Evolutionary conservation across 306 rosid species (phyloP).

Genomic region (Gillenia trifoliata): DNA sequence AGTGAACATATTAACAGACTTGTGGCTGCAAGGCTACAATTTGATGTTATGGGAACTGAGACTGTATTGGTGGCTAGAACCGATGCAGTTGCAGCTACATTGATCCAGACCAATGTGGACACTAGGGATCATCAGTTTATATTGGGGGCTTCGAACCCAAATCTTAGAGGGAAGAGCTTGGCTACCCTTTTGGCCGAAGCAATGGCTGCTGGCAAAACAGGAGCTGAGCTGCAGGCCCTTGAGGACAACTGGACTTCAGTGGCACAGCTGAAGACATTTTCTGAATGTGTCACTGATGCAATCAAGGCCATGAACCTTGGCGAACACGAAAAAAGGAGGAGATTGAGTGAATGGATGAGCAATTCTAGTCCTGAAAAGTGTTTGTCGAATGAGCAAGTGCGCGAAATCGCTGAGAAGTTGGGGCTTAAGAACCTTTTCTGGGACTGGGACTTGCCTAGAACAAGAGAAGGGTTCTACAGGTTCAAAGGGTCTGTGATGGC

Average conservation of each 20-base stretch:
- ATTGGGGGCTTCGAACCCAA: slow-evolving; percentile 70
- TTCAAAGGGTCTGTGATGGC: slow-evolving; percentile 77
- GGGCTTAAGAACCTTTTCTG: slow-evolving; percentile 68
- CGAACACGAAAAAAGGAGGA: slow-evolving; percentile 56
- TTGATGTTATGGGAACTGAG: slow-evolving; percentile 95
- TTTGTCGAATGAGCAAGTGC: slow-evolving; percentile 63
- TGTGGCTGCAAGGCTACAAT: slow-evolving; percentile 87
- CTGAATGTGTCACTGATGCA: slow-evolving; percentile 63
- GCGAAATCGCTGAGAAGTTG: slow-evolving; percentile 55
- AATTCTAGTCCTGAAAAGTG: slow-evolving; percentile 49
- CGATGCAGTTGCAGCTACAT: slow-evolving; percentile 71
- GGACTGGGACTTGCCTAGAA: slow-evolving; percentile 94
- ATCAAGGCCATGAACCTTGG: slow-evolving; percentile 44
- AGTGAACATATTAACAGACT: slow-evolving; percentile 88
- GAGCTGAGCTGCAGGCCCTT: slow-evolving; percentile 68
- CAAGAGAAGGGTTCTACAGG: slow-evolving; percentile 92
- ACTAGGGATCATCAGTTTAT: slow-evolving; percentile 80
- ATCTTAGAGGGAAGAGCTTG: slow-evolving; percentile 45
- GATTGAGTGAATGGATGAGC: slow-evolving; percentile 58
- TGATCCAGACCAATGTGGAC: slow-evolving; percentile 88
- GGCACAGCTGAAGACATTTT: slow-evolving; percentile 73
- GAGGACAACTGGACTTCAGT: slow-evolving; percentile 68
- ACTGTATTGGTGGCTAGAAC: slow-evolving; percentile 85
- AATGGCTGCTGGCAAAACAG: slow-evolving; percentile 63
- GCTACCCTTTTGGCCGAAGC: slow-evolving; percentile 57